Conservation (phyloP, 2,329 filamentous ascomycete genomes). For the Paracamarosporium sp. region DNA sequence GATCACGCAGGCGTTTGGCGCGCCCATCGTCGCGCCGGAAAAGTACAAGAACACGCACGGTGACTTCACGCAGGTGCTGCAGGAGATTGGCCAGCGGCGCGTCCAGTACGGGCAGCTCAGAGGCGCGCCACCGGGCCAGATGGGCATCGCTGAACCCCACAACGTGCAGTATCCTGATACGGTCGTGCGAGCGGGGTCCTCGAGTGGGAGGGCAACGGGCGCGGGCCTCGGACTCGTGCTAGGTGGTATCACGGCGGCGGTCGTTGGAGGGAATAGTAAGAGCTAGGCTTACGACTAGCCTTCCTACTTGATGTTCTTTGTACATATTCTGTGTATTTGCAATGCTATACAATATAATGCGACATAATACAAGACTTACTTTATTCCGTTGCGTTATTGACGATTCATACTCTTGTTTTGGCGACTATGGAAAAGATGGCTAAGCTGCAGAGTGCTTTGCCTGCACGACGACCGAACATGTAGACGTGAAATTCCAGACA, state of each 20-base stretch:
- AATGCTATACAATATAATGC: too few species aligned
- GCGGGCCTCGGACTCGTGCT: background rate
- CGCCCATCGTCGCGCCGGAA: constrained; percentile 27
- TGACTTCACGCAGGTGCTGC: constrained; percentile 27
- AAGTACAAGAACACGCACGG: constrained; percentile 24
- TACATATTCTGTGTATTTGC: too few species aligned
- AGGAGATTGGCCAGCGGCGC: constrained; percentile 24
- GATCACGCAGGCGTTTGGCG: constrained; percentile 44
- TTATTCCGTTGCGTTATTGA: too few species aligned
- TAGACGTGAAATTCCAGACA: too few species aligned
- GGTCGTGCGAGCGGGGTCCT: background rate
- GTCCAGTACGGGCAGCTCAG: constrained; percentile 27
- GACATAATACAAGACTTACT: too few species aligned
- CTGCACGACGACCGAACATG: too few species aligned
- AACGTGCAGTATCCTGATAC: constrained; percentile 13
- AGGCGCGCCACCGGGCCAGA: constrained; percentile 23
- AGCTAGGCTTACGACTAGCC: background rate
- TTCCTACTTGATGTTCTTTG: background rate
- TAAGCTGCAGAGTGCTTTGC: too few species aligned
- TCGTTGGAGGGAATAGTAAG: background rate
- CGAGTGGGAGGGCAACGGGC: background rate
- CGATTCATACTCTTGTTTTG: too few species aligned
- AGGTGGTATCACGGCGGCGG: background rate
- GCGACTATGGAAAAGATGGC: too few species aligned
- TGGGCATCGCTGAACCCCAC: constrained; percentile 29